Evolutionary conservation across 768 basidiomycete genomes (phyloP).

Genomic region (Candolleomyces aberdarensis): DNA sequence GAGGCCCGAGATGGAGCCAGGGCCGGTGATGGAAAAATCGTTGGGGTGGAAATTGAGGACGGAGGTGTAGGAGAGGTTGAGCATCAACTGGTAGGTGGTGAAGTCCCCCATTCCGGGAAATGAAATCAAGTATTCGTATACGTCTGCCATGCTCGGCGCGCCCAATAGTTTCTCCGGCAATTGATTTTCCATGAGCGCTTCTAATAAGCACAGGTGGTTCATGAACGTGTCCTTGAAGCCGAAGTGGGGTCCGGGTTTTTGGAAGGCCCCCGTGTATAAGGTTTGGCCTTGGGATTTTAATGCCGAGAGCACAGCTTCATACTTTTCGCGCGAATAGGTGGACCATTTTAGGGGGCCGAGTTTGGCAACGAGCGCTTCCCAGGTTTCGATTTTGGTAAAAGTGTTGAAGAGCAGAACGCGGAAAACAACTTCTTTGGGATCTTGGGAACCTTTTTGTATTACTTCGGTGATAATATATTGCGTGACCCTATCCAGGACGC

Average conservation of each 20-base stretch:
- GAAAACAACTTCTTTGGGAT: slow-evolving; percentile 61
- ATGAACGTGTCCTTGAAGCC: slow-evolving; percentile 43
- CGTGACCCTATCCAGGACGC: slow-evolving; percentile 65
- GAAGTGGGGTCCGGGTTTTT: slow-evolving; percentile 64
- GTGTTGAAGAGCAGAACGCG: slow-evolving; percentile 68
- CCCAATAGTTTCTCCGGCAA: slow-evolving; percentile 45
- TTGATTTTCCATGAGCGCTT: slow-evolving; percentile 55
- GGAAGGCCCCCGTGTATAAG: slow-evolving; percentile 73
- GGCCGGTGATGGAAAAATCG: slow-evolving; percentile 70
- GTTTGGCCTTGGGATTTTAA: slow-evolving; percentile 33
- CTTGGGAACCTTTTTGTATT: slow-evolving; percentile 63
- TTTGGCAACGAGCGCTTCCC: slow-evolving; percentile 51
- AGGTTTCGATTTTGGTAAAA: slow-evolving; percentile 72
- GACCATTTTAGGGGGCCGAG: slow-evolving; percentile 62
- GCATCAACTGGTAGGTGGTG: slow-evolving; percentile 63
- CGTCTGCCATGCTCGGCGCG: slow-evolving; percentile 58
- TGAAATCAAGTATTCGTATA: slow-evolving; percentile 54
- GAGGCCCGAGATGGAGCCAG: slow-evolving; percentile 66
- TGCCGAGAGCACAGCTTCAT: slow-evolving; percentile 45
- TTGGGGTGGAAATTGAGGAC: slow-evolving; percentile 59
- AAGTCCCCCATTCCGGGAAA: slow-evolving; percentile 78
- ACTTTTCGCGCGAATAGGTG: slow-evolving; percentile 49
- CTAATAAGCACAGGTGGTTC: slow-evolving; percentile 63
- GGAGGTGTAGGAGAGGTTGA: slow-evolving; percentile 55
- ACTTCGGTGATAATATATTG: slow-evolving; percentile 71